These are phyloP conservation scores for Gossypium turneri DNA, from an alignment of 345 rosid species.

Conservation along the genomic window DNA sequence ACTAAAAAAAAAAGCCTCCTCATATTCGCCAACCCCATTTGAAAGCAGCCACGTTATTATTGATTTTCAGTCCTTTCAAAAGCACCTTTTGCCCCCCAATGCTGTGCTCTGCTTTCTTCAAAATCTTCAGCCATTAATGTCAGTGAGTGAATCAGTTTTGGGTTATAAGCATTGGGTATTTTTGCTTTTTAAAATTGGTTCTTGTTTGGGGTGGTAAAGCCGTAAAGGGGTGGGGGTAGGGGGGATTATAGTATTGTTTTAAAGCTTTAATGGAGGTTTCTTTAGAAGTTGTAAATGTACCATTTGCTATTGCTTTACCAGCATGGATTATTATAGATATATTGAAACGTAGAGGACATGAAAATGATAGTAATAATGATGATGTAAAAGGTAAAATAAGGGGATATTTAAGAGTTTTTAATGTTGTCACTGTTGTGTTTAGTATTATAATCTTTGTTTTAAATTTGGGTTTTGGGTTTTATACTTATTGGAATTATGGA, in stretches of 20 bases:
- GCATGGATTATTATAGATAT: slow-evolving; percentile 27
- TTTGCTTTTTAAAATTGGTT: slow-evolving; percentile 11
- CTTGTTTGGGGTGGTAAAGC: not conserved
- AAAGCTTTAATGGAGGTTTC: slow-evolving; percentile 11
- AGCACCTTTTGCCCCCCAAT: not conserved
- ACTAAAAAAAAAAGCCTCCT: not conserved
- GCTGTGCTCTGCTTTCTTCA: not conserved
- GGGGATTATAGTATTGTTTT: not conserved
- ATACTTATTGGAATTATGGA: slow-evolving; percentile 25
- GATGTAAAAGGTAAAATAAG: not conserved
- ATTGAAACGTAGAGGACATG: slow-evolving; percentile 20
- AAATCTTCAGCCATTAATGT: not conserved
- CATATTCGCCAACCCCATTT: not conserved
- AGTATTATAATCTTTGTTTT: slow-evolving; percentile 28
- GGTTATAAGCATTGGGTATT: not conserved
- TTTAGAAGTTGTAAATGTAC: slow-evolving; percentile 27
- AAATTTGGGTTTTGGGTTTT: slow-evolving; percentile 35
- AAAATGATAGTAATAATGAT: not conserved
- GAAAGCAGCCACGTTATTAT: slow-evolving; percentile 13
- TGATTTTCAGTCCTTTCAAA: not conserved
- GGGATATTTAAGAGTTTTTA: not conserved
- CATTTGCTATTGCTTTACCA: slow-evolving; percentile 22
- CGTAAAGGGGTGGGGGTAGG: too few relatives aligned
- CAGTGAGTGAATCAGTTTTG: not conserved
- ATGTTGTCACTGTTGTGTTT: slow-evolving; percentile 19